Evolutionary conservation across 2,329 filamentous ascomycete genomes (phyloP).

Genomic region (Verruconis gallopava): DNA sequence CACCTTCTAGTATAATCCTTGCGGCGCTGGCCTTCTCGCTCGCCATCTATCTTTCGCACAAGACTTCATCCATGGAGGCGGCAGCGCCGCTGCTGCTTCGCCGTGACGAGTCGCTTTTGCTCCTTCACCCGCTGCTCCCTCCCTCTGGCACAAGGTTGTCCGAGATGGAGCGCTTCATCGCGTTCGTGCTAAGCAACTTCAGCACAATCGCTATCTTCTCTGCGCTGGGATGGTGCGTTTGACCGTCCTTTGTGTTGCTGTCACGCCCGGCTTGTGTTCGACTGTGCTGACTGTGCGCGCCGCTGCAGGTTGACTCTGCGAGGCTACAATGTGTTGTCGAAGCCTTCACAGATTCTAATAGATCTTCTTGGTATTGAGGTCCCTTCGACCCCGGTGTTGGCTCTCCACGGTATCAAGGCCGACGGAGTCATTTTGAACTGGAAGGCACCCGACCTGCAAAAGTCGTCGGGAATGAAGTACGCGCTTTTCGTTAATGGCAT

Average conservation of each 20-base stretch:
- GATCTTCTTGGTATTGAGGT: constrained; percentile 88
- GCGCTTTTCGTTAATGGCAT: constrained; percentile 89
- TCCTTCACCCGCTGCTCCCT: constrained; percentile 1
- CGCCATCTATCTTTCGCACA: no score
- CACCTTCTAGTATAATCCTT: no score
- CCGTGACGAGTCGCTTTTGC: neutral
- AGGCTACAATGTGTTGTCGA: constrained; percentile 77
- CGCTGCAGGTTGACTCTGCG: constrained; percentile 62
- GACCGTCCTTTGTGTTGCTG: neutral
- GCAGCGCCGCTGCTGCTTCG: no score
- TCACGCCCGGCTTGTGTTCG: no score
- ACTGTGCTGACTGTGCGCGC: neutral
- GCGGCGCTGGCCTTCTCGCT: no score
- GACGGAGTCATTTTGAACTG: constrained; percentile 85
- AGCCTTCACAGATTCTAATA: constrained; percentile 82
- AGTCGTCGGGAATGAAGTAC: constrained; percentile 64
- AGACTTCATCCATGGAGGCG: no score
- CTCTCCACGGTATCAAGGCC: constrained; percentile 75
- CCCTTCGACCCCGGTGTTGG: constrained; percentile 76
- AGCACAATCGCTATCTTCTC: constrained; percentile 28
- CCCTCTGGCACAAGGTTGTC: neutral
- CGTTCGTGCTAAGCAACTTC: constrained; percentile 4
- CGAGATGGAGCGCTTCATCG: constrained; percentile 3
- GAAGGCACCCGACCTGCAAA: constrained; percentile 56
- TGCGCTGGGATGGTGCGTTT: constrained; percentile 35